A percentile compares a stretch with the other conserved stretches of the same genome.
These are phyloP conservation scores for Austroboletus festivus DNA, from an alignment of 768 basidiomycete species.

Conservation along the genomic window DNA sequence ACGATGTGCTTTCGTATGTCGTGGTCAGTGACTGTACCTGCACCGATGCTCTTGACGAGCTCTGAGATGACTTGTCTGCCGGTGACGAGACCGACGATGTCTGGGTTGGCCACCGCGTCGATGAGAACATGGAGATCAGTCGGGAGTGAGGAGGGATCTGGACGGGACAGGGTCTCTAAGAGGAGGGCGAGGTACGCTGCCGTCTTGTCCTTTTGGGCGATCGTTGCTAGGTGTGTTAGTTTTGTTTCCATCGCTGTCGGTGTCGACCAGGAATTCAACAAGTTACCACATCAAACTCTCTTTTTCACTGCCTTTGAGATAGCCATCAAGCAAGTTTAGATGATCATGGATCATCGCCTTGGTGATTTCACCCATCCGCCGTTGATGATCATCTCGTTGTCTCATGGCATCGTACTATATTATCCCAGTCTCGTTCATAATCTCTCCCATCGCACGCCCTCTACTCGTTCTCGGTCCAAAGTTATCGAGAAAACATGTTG, in stretches of 20 bases:
- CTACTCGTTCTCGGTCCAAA: too few relatives aligned
- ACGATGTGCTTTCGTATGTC: constrained; percentile 71
- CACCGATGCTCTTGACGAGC: constrained; percentile 66
- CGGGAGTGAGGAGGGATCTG: constrained; percentile 43
- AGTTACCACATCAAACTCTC: too few relatives aligned
- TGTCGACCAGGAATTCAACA: neutral
- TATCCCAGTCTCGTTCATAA: neutral
- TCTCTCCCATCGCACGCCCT: neutral
- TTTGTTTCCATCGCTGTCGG: constrained; percentile 60
- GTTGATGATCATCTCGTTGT: neutral
- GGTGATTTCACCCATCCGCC: constrained; percentile 23
- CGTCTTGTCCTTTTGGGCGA: constrained; percentile 84
- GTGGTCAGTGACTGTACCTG: constrained; percentile 49
- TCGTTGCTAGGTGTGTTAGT: constrained; percentile 57
- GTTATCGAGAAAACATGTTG: constrained; percentile 37
- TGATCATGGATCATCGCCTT: constrained; percentile 22
- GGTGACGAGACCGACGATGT: constrained; percentile 79
- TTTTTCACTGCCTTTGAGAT: constrained; percentile 7
- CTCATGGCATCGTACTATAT: constrained; percentile 6
- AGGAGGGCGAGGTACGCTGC: constrained; percentile 70
- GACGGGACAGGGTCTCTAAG: constrained; percentile 56
- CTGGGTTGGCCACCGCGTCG: constrained; percentile 79
- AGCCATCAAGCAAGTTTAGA: neutral
- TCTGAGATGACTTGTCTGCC: constrained; percentile 86
- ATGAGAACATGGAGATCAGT: constrained; percentile 68